Conservation (phyloP, 495 filamentous ascomycete species). For the Neurospora sp. region DNA sequence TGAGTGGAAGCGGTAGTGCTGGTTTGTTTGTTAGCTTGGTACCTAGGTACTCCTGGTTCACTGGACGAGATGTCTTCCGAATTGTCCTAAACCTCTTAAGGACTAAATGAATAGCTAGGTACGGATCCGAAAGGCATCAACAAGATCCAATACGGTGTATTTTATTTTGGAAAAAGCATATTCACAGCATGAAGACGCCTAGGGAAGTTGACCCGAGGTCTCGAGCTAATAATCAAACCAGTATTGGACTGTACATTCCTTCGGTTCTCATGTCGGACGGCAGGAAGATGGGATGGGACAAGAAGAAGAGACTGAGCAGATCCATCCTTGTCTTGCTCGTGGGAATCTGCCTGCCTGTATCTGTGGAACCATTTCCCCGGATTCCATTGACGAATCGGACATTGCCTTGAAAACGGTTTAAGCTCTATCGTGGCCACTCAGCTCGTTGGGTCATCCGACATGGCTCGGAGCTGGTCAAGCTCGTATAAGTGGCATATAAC, state of each 20-base stretch:
- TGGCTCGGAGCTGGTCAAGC: neutral
- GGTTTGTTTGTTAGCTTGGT: no score
- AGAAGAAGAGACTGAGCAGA: neutral
- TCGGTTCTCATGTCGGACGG: neutral
- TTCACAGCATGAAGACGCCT: no score
- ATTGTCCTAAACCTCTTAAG: no score
- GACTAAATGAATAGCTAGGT: no score
- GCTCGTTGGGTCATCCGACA: neutral
- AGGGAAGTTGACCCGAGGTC: no score
- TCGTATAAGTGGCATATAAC: neutral
- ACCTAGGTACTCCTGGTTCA: no score
- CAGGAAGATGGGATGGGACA: neutral
- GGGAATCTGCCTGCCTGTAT: neutral
- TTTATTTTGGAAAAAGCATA: no score
- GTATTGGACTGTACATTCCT: neutral
- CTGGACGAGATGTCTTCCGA: no score
- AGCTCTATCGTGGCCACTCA: neutral
- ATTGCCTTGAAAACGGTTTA: neutral
- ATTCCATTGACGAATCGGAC: conserved; percentile 1
- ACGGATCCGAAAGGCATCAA: no score
- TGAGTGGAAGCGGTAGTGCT: no score
- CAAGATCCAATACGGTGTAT: no score
- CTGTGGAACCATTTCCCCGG: neutral
- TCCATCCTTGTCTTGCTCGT: neutral
- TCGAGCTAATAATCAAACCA: no score